phyloP scores from a whole-genome alignment of 805 yeast species.

The Metschnikowia drakensbergensis region DNA sequence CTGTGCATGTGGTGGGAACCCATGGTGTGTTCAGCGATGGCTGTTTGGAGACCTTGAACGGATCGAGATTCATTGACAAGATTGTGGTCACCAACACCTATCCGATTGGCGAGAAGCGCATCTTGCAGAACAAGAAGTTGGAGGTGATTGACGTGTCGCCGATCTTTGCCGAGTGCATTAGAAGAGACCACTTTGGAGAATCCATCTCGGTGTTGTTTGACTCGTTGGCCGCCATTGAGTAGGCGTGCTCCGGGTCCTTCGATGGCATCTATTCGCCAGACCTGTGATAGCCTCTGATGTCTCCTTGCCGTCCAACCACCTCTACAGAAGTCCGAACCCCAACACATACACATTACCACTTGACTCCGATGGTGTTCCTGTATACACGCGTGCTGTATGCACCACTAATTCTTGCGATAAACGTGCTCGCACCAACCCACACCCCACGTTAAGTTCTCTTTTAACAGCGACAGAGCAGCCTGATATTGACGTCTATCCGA shows the following conservation, averaged over 20 bases:
- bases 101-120: constrained; percentile 69
- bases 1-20: constrained; percentile 87
- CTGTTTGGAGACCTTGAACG: constrained; percentile 75
- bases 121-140: constrained; percentile 57
- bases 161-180: constrained; percentile 94
- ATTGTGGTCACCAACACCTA: constrained; percentile 95
- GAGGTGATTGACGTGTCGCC: constrained; percentile 90
- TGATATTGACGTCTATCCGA: too few relatives aligned
- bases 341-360: too few relatives aligned
- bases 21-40: constrained; percentile 92
- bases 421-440: neutral
- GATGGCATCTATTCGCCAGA: too few relatives aligned
- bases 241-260: constrained; percentile 5
- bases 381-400: neutral
- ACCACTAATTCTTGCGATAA: neutral
- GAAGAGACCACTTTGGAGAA: constrained; percentile 98
- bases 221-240: constrained; percentile 62
- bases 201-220: constrained; percentile 90
- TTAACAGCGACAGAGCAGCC: too few relatives aligned
- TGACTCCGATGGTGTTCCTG: neutral
- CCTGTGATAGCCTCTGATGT: too few relatives aligned
- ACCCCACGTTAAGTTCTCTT: neutral
- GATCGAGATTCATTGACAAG: constrained; percentile 79
- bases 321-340: too few relatives aligned
- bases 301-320: too few relatives aligned